Base-by-base conservation (phyloP, 176 grass and related monocot species). In the Pontederia paniculata region DNA sequence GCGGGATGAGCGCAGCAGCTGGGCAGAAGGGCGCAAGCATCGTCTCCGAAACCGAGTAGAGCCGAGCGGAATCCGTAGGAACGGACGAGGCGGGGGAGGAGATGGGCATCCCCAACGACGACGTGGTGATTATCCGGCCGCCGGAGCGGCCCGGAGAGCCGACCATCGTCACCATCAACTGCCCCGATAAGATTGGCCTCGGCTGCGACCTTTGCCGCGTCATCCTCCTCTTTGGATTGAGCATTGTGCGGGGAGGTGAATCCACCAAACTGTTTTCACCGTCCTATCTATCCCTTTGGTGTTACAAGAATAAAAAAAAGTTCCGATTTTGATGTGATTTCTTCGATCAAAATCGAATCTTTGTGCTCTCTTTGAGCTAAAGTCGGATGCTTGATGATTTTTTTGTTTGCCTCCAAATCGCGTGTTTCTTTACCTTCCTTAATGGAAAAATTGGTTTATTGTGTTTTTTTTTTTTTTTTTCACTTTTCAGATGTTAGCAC, bases 181-280 rank as follows among this genome's bases (percentile, higher is more conserved):
- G 89, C 76, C 72, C 89, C 15, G 84, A 95, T 73, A 95, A 95
- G 75, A 95, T 78, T 2, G 89, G 89, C 19, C 84, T 95, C 44
- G 89, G 89, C 8, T 88, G 84, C 72, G 81, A 95, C 67, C 89
- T 95, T 25, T 95, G 89, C 77, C 81, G 89, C 9, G 48, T 80
- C 42, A 77, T 95, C 52, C 89, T 95, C 60, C 84, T 95, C 59
- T 95, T 95, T 67, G 84, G 89, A 22, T 80, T 95, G 54, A 95
- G 74, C 75, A 76, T 95, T 73, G 62, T 77, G 55, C 81, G 83
- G 70, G 89, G 89, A 72, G 84, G 84, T 88, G 21, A 50, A 46
- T 65, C 62, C 20, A 19, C 44, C 12, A 17, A 17, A 21, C 1
- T 52, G 2, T 66, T 42, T 23, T 14, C 61, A 13, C 10, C 44